phyloP scores from a whole-genome alignment of 257 asterid species.

The Forsythia suspensa region DNA sequence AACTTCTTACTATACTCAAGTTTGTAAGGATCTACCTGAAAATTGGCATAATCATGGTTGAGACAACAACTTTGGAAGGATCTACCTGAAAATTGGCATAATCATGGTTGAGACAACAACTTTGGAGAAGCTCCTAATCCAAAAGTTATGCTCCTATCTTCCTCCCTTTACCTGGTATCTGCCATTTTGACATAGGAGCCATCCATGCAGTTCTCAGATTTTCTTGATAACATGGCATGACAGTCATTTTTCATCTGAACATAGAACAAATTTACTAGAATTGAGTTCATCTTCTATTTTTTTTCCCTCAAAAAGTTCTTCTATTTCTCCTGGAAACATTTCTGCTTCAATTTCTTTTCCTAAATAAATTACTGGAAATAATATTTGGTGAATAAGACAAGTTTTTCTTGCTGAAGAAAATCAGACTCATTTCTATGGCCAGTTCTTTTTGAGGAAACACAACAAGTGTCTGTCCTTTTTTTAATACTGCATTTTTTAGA shows the following conservation, averaged over 20 bases:
- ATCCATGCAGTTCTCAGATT: background rate
- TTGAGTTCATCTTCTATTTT: background rate
- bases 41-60: background rate
- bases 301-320: background rate
- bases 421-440: background rate
- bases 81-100: background rate
- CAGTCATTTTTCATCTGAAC: background rate
- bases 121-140: background rate
- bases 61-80: background rate
- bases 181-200: background rate
- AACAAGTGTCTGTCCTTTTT: background rate
- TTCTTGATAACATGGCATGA: too few relatives aligned
- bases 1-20: background rate
- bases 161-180: background rate
- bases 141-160: background rate
- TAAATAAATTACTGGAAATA: background rate
- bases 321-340: background rate
- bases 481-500: background rate
- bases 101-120: background rate
- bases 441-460: background rate
- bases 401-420: background rate
- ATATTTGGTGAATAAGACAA: background rate
- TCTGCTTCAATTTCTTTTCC: background rate
- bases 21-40: background rate
- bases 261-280: background rate